A percentile compares a stretch with the other conserved stretches of the same genome.
These are phyloP conservation scores for Coprinellus micaceus DNA, from an alignment of 768 basidiomycete genomes.

Conservation along the genomic window DNA sequence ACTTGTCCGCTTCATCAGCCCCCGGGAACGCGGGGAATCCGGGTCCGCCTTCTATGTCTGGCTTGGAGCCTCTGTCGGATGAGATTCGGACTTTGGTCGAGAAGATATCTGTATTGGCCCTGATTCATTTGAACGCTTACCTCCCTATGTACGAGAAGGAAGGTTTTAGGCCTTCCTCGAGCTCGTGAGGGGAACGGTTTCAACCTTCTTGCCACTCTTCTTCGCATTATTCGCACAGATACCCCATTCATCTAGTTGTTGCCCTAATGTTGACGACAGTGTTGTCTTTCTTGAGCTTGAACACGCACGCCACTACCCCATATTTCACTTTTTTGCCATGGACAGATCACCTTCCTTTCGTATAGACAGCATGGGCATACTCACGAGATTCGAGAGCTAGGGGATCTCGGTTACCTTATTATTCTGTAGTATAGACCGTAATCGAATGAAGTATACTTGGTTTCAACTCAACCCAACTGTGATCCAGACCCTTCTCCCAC, in stretches of 20 bases:
- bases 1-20: background rate
- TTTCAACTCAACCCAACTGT: background rate
- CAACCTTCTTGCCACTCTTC: background rate
- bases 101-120: constrained; percentile 66
- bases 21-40: background rate
- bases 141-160: constrained; percentile 73
- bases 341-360: too few relatives aligned
- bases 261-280: too few relatives aligned
- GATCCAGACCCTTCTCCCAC: background rate
- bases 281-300: background rate
- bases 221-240: background rate
- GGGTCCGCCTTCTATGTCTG: constrained; percentile 37
- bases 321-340: too few relatives aligned
- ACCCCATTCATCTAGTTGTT: too few relatives aligned
- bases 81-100: constrained; percentile 70
- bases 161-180: constrained; percentile 36
- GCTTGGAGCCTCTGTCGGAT: constrained; percentile 68
- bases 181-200: background rate
- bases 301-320: background rate
- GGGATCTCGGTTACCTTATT: background rate
- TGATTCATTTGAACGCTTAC: constrained; percentile 74
- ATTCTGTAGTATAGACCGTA: background rate
- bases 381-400: background rate
- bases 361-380: background rate
- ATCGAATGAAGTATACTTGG: background rate